Conservation (phyloP, 2,329 filamentous ascomycete genomes). For the Pseudogymnoascus sp. region DNA sequence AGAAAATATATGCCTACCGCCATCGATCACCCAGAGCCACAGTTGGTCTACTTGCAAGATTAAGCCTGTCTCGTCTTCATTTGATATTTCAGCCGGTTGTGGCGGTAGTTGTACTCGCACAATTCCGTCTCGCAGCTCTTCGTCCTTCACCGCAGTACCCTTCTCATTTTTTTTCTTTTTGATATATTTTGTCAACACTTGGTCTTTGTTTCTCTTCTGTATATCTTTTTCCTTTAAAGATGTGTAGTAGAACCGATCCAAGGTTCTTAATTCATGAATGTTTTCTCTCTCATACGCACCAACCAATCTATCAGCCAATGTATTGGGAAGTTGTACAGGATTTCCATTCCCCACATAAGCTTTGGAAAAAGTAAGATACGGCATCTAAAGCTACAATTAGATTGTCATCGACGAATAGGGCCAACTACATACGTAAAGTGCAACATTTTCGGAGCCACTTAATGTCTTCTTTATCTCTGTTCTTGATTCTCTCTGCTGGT, state of each 20-base stretch:
- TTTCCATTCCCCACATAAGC: neutral
- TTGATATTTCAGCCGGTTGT: too few relatives aligned
- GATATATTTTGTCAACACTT: constrained; percentile 1
- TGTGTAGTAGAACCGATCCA: neutral
- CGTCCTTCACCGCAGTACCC: too few relatives aligned
- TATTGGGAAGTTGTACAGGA: neutral
- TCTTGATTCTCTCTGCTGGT: neutral
- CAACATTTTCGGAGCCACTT: too few relatives aligned
- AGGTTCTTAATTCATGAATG: neutral
- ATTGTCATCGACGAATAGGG: neutral
- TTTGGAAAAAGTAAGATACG: neutral
- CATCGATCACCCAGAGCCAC: neutral
- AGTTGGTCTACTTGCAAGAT: neutral
- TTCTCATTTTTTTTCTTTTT: neutral
- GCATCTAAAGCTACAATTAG: neutral
- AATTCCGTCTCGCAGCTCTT: too few relatives aligned
- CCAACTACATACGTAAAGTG: neutral
- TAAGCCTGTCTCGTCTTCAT: neutral
- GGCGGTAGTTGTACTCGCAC: too few relatives aligned
- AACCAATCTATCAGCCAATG: neutral
- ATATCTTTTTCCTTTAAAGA: neutral
- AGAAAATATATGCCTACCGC: neutral
- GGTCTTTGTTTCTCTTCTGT: neutral
- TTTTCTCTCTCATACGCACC: neutral
- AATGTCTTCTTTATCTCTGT: too few relatives aligned